Conservation (phyloP, 495 filamentous ascomycete species). For the Terfezia boudieri region DNA sequence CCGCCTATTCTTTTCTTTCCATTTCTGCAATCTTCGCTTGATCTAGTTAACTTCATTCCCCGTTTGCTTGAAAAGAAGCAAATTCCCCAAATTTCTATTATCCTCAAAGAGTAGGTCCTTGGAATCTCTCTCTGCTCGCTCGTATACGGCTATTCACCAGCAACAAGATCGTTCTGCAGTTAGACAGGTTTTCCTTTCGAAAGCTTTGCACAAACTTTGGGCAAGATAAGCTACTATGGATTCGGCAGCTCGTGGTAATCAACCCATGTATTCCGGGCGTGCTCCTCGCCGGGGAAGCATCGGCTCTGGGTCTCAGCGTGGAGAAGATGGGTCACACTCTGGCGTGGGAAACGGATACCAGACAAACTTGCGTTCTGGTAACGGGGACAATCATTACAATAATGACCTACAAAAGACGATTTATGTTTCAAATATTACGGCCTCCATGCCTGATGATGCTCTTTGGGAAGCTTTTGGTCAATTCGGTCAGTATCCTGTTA, state of each 20-base stretch:
- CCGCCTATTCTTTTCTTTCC: too few relatives aligned
- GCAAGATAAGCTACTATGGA: background rate
- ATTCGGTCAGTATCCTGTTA: conserved; percentile 10
- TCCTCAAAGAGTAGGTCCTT: too few relatives aligned
- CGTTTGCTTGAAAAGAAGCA: too few relatives aligned
- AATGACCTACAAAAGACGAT: background rate
- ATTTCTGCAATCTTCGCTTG: too few relatives aligned
- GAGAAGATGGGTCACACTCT: background rate
- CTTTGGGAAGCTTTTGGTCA: conserved; percentile 14
- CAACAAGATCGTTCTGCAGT: too few relatives aligned
- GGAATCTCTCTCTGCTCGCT: too few relatives aligned
- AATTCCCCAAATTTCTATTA: too few relatives aligned
- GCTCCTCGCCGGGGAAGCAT: background rate
- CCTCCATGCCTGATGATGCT: conserved; percentile 8
- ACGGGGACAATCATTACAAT: background rate
- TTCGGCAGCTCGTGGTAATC: background rate
- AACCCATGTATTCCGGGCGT: background rate
- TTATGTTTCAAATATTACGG: conserved; percentile 13
- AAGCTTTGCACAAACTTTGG: too few relatives aligned
- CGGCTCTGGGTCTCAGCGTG: background rate
- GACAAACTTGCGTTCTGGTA: background rate
- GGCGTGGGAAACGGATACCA: background rate
- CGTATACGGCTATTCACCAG: too few relatives aligned
- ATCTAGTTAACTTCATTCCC: too few relatives aligned
- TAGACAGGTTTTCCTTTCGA: too few relatives aligned